Conservation (phyloP, 2,329 filamentous ascomycete genomes). For the Fusarium anguioides region DNA sequence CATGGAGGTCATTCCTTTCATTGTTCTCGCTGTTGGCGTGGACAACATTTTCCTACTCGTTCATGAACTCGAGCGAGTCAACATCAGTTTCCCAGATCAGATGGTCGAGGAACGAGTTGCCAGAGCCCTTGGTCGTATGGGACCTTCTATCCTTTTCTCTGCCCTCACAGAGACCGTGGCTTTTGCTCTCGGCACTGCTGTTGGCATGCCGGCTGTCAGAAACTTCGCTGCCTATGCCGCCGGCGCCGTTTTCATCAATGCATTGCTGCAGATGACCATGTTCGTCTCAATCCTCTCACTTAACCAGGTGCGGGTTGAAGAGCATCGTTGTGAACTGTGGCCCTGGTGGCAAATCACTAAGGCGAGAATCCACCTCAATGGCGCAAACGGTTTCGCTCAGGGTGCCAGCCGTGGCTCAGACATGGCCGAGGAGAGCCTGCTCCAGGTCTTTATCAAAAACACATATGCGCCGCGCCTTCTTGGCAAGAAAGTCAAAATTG, state of each 20-base stretch:
- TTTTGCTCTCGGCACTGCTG: constrained; percentile 91
- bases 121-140: constrained; percentile 92
- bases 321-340: constrained; percentile 88
- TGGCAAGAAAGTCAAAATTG: constrained; percentile 81
- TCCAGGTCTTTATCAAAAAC: constrained; percentile 92
- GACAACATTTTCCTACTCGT: constrained; percentile 99
- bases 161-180: constrained; percentile 94
- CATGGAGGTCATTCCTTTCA: constrained; percentile 97
- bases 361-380: constrained; percentile 73
- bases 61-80: constrained; percentile 96
- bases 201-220: constrained; percentile 96
- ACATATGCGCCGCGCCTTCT: constrained; percentile 86
- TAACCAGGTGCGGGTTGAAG: constrained; percentile 92
- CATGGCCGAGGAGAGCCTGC: constrained; percentile 81
- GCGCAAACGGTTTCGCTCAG: constrained; percentile 64
- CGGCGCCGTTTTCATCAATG: constrained; percentile 96
- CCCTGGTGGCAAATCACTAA: constrained; percentile 86
- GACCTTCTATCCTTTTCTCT: constrained; percentile 94
- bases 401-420: constrained; percentile 73
- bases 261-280: constrained; percentile 95
- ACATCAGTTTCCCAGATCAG: constrained; percentile 89
- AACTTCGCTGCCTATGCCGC: constrained; percentile 98
- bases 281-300: constrained; percentile 92
- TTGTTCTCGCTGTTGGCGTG: constrained; percentile 94
- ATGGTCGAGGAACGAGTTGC: constrained; percentile 87